These are phyloP conservation scores for Lentinus polychrous DNA, from an alignment of 1,284 basidiomycete species.

Conservation along the genomic window DNA sequence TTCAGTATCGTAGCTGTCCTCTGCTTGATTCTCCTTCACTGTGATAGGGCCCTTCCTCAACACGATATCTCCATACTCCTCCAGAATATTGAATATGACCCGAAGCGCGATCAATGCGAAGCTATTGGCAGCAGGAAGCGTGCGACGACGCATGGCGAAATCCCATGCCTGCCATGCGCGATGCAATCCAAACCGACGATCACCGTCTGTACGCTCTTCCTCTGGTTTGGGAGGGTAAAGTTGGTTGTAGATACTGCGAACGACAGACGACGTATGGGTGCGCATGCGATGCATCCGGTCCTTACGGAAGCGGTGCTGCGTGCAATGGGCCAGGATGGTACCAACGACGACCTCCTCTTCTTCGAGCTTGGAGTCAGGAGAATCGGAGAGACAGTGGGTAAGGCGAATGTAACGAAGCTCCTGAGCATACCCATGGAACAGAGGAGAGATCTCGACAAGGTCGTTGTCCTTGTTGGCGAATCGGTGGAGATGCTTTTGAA, in stretches of 20 bases:
- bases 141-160: constrained; percentile 36
- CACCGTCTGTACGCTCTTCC: constrained; percentile 22
- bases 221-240: constrained; percentile 30
- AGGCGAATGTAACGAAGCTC: constrained; percentile 63
- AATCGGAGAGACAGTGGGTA: constrained; percentile 61
- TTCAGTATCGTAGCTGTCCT: no score
- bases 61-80: constrained; percentile 28
- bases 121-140: constrained; percentile 54
- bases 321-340: constrained; percentile 57
- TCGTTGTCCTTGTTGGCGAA: constrained; percentile 25
- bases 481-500: constrained; percentile 32
- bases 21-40: no score
- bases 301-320: constrained; percentile 51
- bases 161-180: constrained; percentile 61
- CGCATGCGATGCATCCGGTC: constrained; percentile 60
- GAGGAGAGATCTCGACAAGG: constrained; percentile 25
- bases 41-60: neutral
- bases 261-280: constrained; percentile 46
- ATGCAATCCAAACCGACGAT: constrained; percentile 37
- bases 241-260: constrained; percentile 42
- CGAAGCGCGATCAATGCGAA: constrained; percentile 62
- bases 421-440: constrained; percentile 49
- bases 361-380: constrained; percentile 45
- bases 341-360: constrained; percentile 73
- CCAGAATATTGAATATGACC: constrained; percentile 52